Percentiles rank a stretch among this genome's conserved stretches.
phyloP scores from a whole-genome alignment of 1,284 basidiomycete genomes.

The Boletus semigastroideus region DNA sequence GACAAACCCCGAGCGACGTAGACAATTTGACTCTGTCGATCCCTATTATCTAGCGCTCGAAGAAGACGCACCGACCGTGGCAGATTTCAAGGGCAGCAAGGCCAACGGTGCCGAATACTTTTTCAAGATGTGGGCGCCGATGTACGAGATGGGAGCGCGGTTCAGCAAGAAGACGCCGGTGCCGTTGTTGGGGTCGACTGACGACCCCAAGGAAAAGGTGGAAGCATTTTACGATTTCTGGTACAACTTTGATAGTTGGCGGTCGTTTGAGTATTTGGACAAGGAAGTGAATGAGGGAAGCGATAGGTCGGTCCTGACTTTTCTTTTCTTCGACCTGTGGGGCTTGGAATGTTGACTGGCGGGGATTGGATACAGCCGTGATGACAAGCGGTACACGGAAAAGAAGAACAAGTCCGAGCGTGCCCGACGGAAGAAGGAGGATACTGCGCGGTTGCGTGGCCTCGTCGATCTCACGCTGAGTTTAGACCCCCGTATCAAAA shows the following conservation, averaged over 20 bases:
- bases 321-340: background rate
- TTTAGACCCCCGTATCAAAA: constrained; percentile 94
- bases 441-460: constrained; percentile 85
- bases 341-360: background rate
- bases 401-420: constrained; percentile 99
- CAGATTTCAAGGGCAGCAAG: constrained; percentile 57
- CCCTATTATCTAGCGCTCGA: constrained; percentile 73
- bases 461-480: constrained; percentile 88
- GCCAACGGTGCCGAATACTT: constrained; percentile 54
- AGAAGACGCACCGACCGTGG: constrained; percentile 72
- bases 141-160: constrained; percentile 89
- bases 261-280: constrained; percentile 97
- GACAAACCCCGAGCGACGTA: constrained; percentile 82
- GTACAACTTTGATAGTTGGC: constrained; percentile 99
- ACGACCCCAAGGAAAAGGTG: constrained; percentile 80
- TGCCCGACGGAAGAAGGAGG: constrained; percentile 95
- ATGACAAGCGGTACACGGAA: constrained; percentile 98
- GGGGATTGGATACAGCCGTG: constrained; percentile 60
- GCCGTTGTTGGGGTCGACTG: constrained; percentile 72
- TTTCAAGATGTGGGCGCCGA: constrained; percentile 64
- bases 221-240: constrained; percentile 98
- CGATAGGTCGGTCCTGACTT: constrained; percentile 67
- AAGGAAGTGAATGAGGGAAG: constrained; percentile 99
- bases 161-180: constrained; percentile 92
- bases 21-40: constrained; percentile 97